A percentile compares a stretch with the other conserved stretches of the same genome.
These are phyloP conservation scores for Aspergillus sp. DNA, from an alignment of 2,329 filamentous ascomycete species.

Conservation along the genomic window DNA sequence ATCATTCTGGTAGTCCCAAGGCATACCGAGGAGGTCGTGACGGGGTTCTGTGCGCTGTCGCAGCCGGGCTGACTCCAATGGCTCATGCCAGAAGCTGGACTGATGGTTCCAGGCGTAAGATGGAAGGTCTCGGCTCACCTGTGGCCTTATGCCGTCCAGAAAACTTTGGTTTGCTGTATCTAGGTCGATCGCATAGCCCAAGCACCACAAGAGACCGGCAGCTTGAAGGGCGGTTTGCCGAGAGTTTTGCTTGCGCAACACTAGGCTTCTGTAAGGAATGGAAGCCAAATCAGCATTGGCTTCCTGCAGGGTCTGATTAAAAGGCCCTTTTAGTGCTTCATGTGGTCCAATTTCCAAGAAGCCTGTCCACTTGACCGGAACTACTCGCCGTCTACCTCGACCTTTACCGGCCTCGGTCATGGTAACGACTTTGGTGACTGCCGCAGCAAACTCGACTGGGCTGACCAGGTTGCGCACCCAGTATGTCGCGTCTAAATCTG, in stretches of 20 bases:
- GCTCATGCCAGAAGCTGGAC: conserved; percentile 42
- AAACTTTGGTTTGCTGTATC: conserved; percentile 1
- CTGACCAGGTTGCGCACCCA: conserved; percentile 29
- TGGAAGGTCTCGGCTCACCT: conserved; percentile 33
- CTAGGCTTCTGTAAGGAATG: conserved; percentile 14
- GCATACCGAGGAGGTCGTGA: conserved; percentile 27
- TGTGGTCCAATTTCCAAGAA: conserved; percentile 35
- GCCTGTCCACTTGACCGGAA: neutral
- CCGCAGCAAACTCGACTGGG: conserved; percentile 25
- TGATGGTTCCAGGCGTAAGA: conserved; percentile 47
- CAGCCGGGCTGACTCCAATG: conserved; percentile 16
- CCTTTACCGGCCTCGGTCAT: neutral
- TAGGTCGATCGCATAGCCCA: conserved; percentile 13
- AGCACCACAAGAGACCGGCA: conserved; percentile 20
- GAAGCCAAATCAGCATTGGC: too few species aligned
- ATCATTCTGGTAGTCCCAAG: conserved; percentile 21
- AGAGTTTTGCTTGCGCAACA: conserved; percentile 16
- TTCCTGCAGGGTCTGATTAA: conserved; percentile 19
- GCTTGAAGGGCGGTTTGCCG: conserved; percentile 12
- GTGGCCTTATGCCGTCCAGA: too few species aligned
- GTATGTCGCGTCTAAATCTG: conserved; percentile 21
- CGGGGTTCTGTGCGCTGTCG: conserved; percentile 22
- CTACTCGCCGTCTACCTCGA: neutral
- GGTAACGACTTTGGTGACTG: conserved; percentile 15
- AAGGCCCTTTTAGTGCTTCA: conserved; percentile 27